Evolutionary conservation across 2,329 filamentous ascomycete genomes (phyloP).

Genomic region (Thermomyces lanuginosus): DNA sequence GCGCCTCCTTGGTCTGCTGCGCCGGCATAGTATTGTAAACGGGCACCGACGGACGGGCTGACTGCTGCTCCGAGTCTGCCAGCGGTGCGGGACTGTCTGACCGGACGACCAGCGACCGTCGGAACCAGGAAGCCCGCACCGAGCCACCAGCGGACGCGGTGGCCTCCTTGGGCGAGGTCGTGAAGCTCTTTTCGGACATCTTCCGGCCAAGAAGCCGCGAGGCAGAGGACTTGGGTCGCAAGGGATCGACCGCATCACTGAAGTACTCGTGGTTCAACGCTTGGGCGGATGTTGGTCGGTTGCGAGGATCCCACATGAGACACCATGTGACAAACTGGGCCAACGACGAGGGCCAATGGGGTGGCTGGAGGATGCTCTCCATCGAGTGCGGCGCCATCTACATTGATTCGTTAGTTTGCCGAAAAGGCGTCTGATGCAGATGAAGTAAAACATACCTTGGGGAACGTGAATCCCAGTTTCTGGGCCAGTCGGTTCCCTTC

Average conservation of each 20-base stretch:
- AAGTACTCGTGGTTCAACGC: slow-evolving; percentile 96
- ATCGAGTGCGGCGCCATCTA: slow-evolving; percentile 94
- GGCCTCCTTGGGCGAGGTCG: slow-evolving; percentile 46
- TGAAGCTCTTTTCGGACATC: slow-evolving; percentile 62
- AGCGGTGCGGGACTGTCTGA: slow-evolving; percentile 52
- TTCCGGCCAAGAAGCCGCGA: slow-evolving; percentile 76
- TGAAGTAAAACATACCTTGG: slow-evolving; percentile 41
- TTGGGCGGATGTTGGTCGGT: slow-evolving; percentile 76
- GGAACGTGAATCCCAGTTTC: slow-evolving; percentile 96
- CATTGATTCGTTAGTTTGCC: slow-evolving; percentile 6
- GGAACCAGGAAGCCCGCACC: slow-evolving; percentile 89
- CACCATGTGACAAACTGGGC: slow-evolving; percentile 96
- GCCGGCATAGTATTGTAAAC: slow-evolving; percentile 26
- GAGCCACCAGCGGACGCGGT: slow-evolving; percentile 42
- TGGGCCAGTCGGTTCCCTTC: slow-evolving; percentile 83
- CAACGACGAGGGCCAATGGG: slow-evolving; percentile 79
- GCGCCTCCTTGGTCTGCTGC: slow-evolving; percentile 32
- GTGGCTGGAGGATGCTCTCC: slow-evolving; percentile 77
- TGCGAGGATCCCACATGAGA: slow-evolving; percentile 95
- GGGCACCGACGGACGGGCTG: slow-evolving; percentile 27
- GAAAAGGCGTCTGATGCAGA: neutral
- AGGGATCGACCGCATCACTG: slow-evolving; percentile 72
- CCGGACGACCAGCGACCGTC: slow-evolving; percentile 77
- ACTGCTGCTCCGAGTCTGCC: slow-evolving; percentile 21
- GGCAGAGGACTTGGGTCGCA: slow-evolving; percentile 78